Base-by-base conservation (phyloP, 805 yeast genomes). In the Metschnikowia peoriensis region DNA sequence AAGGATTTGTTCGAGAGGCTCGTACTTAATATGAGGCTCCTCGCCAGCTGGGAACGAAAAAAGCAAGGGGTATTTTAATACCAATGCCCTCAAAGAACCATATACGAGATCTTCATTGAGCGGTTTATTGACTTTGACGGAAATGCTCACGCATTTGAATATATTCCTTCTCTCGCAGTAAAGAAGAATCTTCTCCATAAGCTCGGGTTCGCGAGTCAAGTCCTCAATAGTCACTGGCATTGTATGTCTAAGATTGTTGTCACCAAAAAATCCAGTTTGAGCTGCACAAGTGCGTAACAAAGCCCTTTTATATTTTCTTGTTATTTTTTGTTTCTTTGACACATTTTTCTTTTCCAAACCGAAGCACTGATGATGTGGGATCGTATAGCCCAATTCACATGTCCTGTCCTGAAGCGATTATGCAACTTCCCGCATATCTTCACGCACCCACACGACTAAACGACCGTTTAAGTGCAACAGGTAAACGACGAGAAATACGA, bases 11-110 rank as follows among this genome's bases (percentile, higher is more conserved):
- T 44, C 48, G 15, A 52, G 50, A 15, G 55, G 55, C 40, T 49
- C 52, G 35, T 42, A 52, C 35, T 38, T 46, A 32, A 45, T 39
- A 37, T 41, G 9, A 7, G 55, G 55, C 38, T 49, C 56, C 12
- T 35, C 35, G 27, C 53, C 56, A 14, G 41, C 43, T 8, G 49
- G 47, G 12, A 41, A 39, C 12, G 47, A 53, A 35, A 49, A 49
- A 7, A 49, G 46, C 42, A 53, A 53, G 2, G 56, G 56, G 38
- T 53, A 49, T 16, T 53, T 44, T 46, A 53, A 47, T 11, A 49
- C 50, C 16, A 53, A 51, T 29, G 43, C 39, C 16, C 56, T 47
- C 47, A 53, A 47, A 16, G 56, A 48, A 5, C 44, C 46, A 10
- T 27, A 49, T 9, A 41, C 56, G 28, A 39, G 39, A 37, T 41